Evolutionary conservation across 106 monocot species (phyloP).

Genomic region (Allium fistulosum): DNA sequence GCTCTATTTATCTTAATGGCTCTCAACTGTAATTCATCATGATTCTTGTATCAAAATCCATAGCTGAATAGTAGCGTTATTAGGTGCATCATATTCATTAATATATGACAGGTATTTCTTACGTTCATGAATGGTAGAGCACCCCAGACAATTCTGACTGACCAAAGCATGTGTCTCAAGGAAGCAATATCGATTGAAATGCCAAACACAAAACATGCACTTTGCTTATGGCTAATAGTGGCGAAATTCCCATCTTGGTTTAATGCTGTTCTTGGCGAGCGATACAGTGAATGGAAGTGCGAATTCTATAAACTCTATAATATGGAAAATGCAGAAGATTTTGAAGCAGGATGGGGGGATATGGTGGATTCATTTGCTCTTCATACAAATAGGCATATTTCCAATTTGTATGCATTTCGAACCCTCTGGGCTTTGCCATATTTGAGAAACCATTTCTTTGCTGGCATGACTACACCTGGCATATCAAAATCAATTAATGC

Average conservation of each 20-base stretch:
- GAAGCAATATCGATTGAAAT: slow-evolving; percentile 62
- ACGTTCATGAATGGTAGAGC: slow-evolving; percentile 79
- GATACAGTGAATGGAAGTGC: slow-evolving; percentile 60
- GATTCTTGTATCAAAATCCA: too few relatives aligned
- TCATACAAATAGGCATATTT: slow-evolving; percentile 68
- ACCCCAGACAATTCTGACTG: slow-evolving; percentile 74
- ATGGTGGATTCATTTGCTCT: slow-evolving; percentile 67
- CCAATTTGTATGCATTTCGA: slow-evolving; percentile 52
- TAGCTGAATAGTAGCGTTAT: too few relatives aligned
- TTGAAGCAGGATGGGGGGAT: slow-evolving; percentile 71
- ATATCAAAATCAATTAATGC: slow-evolving; percentile 59
- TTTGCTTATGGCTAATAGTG: slow-evolving; percentile 66
- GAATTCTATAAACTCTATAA: slow-evolving; percentile 76
- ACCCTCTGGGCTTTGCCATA: slow-evolving; percentile 76
- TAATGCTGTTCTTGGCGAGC: slow-evolving; percentile 63
- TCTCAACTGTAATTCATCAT: too few relatives aligned
- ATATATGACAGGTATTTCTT: slow-evolving; percentile 56
- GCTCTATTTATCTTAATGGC: too few relatives aligned
- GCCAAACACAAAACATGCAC: slow-evolving; percentile 65
- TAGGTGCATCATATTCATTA: slow-evolving; percentile 4
- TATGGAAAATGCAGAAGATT: slow-evolving; percentile 49
- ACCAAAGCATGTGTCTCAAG: slow-evolving; percentile 68
- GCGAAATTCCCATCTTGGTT: slow-evolving; percentile 86
- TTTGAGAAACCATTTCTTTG: slow-evolving; percentile 72
- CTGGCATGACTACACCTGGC: slow-evolving; percentile 50